phyloP scores from a whole-genome alignment of 2,329 filamentous ascomycete genomes.

The Emmonsiellopsis sp. region DNA sequence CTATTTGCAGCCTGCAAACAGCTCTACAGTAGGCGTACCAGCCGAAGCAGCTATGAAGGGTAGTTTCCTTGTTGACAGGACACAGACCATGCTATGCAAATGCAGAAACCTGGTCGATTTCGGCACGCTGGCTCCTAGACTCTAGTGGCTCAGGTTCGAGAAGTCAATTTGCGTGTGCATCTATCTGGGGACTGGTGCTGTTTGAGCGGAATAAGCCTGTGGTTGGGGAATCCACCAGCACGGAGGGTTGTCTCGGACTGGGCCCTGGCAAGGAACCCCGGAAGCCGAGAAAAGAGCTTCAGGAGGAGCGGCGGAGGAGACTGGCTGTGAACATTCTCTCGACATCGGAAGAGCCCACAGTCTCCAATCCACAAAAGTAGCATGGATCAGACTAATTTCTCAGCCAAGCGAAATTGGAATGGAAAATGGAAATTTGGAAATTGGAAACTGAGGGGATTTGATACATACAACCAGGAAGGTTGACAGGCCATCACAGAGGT shows the following conservation, averaged over 20 bases:
- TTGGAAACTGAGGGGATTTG: neutral
- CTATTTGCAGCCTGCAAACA: neutral
- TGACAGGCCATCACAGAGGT: too few relatives aligned
- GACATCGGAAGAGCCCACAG: neutral
- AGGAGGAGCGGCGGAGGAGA: neutral
- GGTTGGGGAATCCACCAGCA: neutral
- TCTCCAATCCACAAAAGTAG: neutral
- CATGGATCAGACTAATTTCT: conserved; percentile 3
- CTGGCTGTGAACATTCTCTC: neutral
- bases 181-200: neutral
- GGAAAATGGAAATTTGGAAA: neutral
- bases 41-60: neutral
- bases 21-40: neutral
- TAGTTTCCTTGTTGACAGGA: neutral
- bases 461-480: too few relatives aligned
- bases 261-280: neutral
- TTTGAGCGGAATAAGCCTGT: neutral
- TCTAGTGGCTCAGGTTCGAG: neutral
- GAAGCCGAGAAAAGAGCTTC: neutral
- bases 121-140: neutral
- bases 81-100: neutral
- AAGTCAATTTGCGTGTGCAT: neutral
- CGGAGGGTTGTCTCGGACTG: neutral
- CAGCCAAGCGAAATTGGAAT: conserved; percentile 1
- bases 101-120: neutral